Conservation (phyloP, 2,329 filamentous ascomycete genomes). For the Microsporum ferrugineum region DNA sequence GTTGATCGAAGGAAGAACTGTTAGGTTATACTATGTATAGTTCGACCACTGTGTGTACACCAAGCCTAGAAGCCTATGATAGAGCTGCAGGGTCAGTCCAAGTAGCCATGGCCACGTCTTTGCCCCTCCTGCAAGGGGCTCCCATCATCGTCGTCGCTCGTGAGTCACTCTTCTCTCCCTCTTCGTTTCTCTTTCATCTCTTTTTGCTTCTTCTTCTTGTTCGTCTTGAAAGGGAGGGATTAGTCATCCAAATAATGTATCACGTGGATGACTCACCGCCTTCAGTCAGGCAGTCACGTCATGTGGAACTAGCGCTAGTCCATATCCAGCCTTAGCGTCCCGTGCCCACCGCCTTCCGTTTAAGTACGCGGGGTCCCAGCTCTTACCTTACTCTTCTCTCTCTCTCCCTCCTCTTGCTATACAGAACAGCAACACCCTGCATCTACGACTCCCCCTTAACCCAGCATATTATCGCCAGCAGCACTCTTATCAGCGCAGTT, state of each 20-base stretch:
- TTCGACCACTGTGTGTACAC: not conserved
- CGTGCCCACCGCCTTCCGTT: conserved; percentile 4
- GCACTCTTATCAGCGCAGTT: not conserved
- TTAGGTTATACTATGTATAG: too few relatives aligned
- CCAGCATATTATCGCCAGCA: not conserved
- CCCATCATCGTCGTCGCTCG: too few relatives aligned
- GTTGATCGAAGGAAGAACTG: not conserved
- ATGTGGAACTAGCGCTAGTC: not conserved
- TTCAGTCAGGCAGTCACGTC: not conserved
- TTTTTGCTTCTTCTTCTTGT: not conserved
- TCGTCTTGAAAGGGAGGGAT: too few relatives aligned
- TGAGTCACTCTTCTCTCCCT: not conserved
- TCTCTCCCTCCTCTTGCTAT: not conserved
- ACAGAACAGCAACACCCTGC: not conserved
- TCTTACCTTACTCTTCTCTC: not conserved
- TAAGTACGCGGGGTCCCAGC: conserved; percentile 5
- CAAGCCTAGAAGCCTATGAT: not conserved
- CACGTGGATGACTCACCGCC: conserved; percentile 4
- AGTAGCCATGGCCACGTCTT: too few relatives aligned
- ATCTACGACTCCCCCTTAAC: not conserved
- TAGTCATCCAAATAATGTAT: not conserved
- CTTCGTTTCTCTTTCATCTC: not conserved
- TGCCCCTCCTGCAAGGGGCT: too few relatives aligned
- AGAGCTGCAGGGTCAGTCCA: not conserved
- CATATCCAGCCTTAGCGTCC: not conserved